phyloP scores from a whole-genome alignment of 2,329 filamentous ascomycete species.

The Clonostachys rosea region DNA sequence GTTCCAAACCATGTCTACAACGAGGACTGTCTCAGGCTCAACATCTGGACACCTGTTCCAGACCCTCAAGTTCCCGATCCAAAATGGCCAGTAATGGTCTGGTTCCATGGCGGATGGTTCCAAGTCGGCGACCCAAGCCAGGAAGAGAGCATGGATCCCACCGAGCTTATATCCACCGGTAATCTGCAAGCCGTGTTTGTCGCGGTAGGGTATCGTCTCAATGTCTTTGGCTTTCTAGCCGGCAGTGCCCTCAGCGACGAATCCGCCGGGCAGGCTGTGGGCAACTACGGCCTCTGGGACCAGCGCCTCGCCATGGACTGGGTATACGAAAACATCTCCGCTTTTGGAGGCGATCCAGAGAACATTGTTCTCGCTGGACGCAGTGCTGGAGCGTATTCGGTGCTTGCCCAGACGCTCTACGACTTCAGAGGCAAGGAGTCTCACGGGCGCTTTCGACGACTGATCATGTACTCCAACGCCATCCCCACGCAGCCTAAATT shows the following conservation, averaged over 20 bases:
- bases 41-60: slow-evolving; percentile 36
- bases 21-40: slow-evolving; percentile 39
- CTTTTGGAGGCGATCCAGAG: slow-evolving; percentile 36
- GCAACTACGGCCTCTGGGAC: slow-evolving; percentile 40
- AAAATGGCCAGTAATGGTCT: slow-evolving; percentile 25
- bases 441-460: slow-evolving; percentile 19
- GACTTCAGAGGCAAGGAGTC: slow-evolving; percentile 17
- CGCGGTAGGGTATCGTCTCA: slow-evolving; percentile 37
- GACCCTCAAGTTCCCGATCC: slow-evolving; percentile 2
- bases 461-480: slow-evolving; percentile 38
- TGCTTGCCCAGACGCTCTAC: slow-evolving; percentile 31
- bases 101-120: slow-evolving; percentile 40
- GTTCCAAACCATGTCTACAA: slow-evolving; percentile 17
- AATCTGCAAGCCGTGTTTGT: slow-evolving; percentile 31
- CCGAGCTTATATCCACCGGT: slow-evolving; percentile 29
- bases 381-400: slow-evolving; percentile 37
- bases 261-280: slow-evolving; percentile 6
- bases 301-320: slow-evolving; percentile 45
- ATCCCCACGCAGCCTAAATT: slow-evolving; percentile 37
- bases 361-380: slow-evolving; percentile 37
- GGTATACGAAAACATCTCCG: slow-evolving; percentile 39
- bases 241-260: slow-evolving; percentile 24
- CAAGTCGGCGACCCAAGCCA: slow-evolving; percentile 38
- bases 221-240: slow-evolving; percentile 42
- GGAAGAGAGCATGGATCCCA: slow-evolving; percentile 32